A percentile compares a stretch with the other conserved stretches of the same genome.
Evolutionary conservation across 2,329 filamentous ascomycete genomes (phyloP).

Genomic region (Hypoxylon sp.): DNA sequence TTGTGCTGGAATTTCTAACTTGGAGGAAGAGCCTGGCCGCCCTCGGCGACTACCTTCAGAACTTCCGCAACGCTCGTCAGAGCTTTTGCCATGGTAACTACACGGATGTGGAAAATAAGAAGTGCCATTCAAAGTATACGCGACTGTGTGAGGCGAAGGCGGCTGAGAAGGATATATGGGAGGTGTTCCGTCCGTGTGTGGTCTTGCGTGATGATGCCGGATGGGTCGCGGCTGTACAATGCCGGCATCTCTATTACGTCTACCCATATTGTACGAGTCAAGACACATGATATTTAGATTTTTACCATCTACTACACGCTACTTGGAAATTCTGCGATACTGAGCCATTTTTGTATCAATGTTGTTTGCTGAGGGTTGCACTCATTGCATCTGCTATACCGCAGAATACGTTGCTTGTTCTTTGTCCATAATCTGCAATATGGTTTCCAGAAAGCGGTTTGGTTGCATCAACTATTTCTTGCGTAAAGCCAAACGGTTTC

Average conservation of each 20-base stretch:
- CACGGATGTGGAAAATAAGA: constrained; percentile 30
- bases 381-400: not conserved
- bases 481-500: constrained; percentile 7
- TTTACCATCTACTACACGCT: not conserved
- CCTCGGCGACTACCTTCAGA: not conserved
- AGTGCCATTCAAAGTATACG: constrained; percentile 19
- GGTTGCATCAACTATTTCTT: not conserved
- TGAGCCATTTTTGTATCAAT: constrained; percentile 16
- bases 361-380: constrained; percentile 20
- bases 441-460: constrained; percentile 15
- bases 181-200: not conserved
- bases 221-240: not conserved
- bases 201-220: constrained; percentile 10
- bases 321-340: not conserved
- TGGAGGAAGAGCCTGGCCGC: not conserved
- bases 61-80: constrained; percentile 9
- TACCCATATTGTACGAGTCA: not conserved
- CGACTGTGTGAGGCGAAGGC: constrained; percentile 8
- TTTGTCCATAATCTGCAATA: constrained; percentile 15
- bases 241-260: constrained; percentile 4
- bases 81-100: constrained; percentile 1
- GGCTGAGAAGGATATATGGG: constrained; percentile 1
- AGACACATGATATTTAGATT: not conserved
- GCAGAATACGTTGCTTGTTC: constrained; percentile 12
- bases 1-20: not conserved